Evolutionary conservation across 768 basidiomycete genomes (phyloP).

Genomic region (Auricularia sp.): DNA sequence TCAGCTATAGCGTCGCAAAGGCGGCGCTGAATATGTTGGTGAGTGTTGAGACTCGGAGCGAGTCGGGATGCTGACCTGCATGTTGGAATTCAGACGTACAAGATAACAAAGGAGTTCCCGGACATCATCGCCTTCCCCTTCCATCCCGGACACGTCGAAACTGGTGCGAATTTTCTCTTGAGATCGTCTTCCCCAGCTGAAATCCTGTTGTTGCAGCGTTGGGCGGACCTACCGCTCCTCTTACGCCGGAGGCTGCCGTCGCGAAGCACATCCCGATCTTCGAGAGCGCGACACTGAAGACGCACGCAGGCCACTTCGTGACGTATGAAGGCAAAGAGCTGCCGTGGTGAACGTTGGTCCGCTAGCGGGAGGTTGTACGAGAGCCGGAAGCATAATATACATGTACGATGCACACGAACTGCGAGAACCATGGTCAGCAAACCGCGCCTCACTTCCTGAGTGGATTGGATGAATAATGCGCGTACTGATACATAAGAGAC

Average conservation of each 20-base stretch:
- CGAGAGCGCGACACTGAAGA: background rate
- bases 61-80: no score
- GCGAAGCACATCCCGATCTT: background rate
- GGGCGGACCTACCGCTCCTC: background rate
- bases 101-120: constrained; percentile 24
- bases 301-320: background rate
- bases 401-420: no score
- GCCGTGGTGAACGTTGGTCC: background rate
- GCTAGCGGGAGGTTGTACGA: no score
- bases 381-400: no score
- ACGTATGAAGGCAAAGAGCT: background rate
- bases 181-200: no score
- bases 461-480: no score
- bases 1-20: constrained; percentile 29
- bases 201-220: background rate
- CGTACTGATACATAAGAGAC: no score
- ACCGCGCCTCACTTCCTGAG: no score
- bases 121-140: constrained; percentile 23
- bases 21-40: constrained; percentile 32
- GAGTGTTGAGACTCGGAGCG: constrained; percentile 3
- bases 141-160: constrained; percentile 32
- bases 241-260: background rate
- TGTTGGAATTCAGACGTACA: constrained; percentile 20
- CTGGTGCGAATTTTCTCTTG: constrained; percentile 15
- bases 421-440: no score